phyloP scores from a whole-genome alignment of 805 yeast species.

The Cyberlindnera petersonii region DNA sequence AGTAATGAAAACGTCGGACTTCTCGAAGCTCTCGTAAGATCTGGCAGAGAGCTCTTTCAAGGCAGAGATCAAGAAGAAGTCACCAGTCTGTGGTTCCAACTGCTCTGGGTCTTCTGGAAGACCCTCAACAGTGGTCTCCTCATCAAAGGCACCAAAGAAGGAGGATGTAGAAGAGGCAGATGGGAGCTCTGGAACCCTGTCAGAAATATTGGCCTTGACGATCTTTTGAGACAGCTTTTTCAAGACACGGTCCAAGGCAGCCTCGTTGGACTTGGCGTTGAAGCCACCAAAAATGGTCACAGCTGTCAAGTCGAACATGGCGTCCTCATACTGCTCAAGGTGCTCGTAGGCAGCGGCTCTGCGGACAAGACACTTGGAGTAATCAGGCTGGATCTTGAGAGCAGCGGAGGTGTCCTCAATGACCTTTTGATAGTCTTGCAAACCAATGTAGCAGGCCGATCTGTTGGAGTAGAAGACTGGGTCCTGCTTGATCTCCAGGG shows the following conservation, averaged over 20 bases:
- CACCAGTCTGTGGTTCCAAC: constrained; percentile 47
- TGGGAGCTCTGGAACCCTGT: constrained; percentile 48
- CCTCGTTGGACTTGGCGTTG: constrained; percentile 71
- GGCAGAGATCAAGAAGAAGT: constrained; percentile 61
- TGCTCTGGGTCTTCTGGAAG: constrained; percentile 27
- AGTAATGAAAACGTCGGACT: constrained; percentile 40
- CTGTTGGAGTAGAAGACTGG: constrained; percentile 92
- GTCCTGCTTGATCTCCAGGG: constrained; percentile 71
- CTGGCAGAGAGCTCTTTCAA: constrained; percentile 49
- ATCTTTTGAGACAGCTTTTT: constrained; percentile 72
- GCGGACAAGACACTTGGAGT: constrained; percentile 86
- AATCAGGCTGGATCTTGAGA: constrained; percentile 79
- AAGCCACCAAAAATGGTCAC: constrained; percentile 82
- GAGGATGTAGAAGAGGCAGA: constrained; percentile 81
- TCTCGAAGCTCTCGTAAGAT: constrained; percentile 35
- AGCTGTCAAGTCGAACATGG: constrained; percentile 89
- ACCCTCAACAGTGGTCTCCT: constrained; percentile 47
- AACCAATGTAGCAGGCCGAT: constrained; percentile 90
- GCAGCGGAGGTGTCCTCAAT: constrained; percentile 87
- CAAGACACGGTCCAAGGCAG: constrained; percentile 81
- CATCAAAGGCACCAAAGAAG: constrained; percentile 80
- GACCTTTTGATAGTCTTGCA: constrained; percentile 76
- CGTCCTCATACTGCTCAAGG: constrained; percentile 71
- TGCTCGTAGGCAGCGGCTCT: constrained; percentile 91
- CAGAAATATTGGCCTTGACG: constrained; percentile 54